A percentile compares a stretch with the other conserved stretches of the same genome.
phyloP scores from a whole-genome alignment of 331 rosid species.

The Rhamnella rubrinervis region DNA sequence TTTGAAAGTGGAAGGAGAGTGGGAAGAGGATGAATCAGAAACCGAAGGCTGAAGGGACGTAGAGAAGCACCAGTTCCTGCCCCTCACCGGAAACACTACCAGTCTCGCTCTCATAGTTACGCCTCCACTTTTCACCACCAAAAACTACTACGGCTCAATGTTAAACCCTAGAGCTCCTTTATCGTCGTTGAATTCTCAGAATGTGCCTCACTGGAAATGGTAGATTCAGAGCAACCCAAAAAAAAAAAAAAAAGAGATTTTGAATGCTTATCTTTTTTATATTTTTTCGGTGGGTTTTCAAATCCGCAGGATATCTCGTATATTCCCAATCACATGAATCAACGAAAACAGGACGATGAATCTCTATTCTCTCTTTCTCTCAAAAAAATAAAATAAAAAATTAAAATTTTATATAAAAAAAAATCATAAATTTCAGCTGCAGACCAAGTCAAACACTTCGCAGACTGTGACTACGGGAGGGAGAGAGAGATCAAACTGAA shows the following conservation, averaged over 20 bases:
- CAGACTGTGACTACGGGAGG: neutral
- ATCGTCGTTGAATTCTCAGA: neutral
- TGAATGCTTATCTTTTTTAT: too few relatives aligned
- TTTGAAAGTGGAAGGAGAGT: constrained; percentile 57
- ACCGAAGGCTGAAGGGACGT: constrained; percentile 52
- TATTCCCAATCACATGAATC: constrained; percentile 7
- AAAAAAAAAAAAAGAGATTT: neutral
- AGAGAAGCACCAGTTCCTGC: constrained; percentile 82
- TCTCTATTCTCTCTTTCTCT: neutral
- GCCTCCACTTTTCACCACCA: neutral
- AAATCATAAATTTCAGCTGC: neutral
- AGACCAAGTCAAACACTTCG: neutral
- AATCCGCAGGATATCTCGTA: neutral
- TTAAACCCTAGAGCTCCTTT: constrained; percentile 6
- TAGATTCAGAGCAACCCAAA: neutral
- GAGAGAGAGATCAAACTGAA: neutral
- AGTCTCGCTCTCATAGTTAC: constrained; percentile 77
- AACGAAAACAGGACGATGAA: neutral
- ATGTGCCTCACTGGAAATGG: neutral
- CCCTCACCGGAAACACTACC: constrained; percentile 79
- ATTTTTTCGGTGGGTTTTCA: neutral
- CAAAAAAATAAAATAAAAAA: neutral
- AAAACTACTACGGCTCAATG: neutral
- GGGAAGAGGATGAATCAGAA: constrained; percentile 40
- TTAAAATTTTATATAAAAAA: neutral